Percentiles rank a stretch among this genome's conserved stretches.
Conservation (phyloP, 345 rosid species). For the Salix exigua region DNA sequence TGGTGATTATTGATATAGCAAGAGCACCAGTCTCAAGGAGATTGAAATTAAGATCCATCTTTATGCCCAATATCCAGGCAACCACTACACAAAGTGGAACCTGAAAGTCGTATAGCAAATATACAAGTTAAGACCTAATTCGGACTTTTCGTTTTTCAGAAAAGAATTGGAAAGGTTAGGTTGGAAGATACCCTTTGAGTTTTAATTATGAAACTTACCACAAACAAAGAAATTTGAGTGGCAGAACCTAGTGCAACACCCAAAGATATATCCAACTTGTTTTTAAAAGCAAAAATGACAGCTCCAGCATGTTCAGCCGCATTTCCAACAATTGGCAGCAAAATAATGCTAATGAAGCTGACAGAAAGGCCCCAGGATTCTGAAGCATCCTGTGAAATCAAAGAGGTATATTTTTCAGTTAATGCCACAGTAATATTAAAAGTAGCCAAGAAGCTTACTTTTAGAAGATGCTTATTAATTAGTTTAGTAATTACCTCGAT, state of each 20-base stretch:
- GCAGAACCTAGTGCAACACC: constrained; percentile 92
- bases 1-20: constrained; percentile 56
- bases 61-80: constrained; percentile 69
- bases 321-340: constrained; percentile 90
- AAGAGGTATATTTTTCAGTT: no score
- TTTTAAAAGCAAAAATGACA: constrained; percentile 83
- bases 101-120: constrained; percentile 27
- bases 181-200: neutral
- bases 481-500: constrained; percentile 51
- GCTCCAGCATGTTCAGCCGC: constrained; percentile 98
- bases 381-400: constrained; percentile 74
- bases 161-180: no score
- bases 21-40: constrained; percentile 77
- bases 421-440: neutral
- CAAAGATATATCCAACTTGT: constrained; percentile 78
- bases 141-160: neutral
- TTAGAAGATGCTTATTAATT: neutral
- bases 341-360: constrained; percentile 78
- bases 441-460: neutral
- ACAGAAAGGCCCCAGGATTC: constrained; percentile 86
- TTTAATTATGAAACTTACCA: constrained; percentile 40
- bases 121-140: neutral
- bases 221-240: constrained; percentile 77
- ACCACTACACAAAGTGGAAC: constrained; percentile 64
- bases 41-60: constrained; percentile 84